Conservation (phyloP, 2,329 filamentous ascomycete genomes). For the Biscogniauxia marginata region DNA sequence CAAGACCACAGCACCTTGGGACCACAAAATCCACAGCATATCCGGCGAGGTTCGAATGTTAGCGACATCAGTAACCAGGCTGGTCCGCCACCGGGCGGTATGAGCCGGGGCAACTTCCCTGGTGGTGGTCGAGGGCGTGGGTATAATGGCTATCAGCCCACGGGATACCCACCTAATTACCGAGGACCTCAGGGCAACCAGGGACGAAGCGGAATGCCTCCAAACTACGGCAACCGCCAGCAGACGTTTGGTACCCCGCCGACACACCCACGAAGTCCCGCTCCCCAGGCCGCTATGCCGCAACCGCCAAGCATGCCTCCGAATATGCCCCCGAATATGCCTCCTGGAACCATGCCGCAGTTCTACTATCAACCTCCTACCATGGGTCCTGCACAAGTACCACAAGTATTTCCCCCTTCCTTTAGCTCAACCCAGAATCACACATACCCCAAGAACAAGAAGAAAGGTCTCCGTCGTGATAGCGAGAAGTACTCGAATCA, state of each 20-base stretch:
- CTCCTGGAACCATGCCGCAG: slow-evolving; percentile 56
- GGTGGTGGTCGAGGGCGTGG: slow-evolving; percentile 51
- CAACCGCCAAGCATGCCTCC: slow-evolving; percentile 36
- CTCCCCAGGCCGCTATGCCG: slow-evolving; percentile 20
- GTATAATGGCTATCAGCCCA: slow-evolving; percentile 47
- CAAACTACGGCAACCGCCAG: slow-evolving; percentile 44
- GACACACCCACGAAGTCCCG: slow-evolving; percentile 39
- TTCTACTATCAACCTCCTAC: slow-evolving; percentile 61
- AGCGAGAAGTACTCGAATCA: slow-evolving; percentile 45
- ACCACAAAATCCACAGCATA: slow-evolving; percentile 67
- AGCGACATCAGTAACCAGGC: slow-evolving; percentile 66
- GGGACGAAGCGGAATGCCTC: slow-evolving; percentile 49
- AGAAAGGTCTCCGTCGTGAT: slow-evolving; percentile 45
- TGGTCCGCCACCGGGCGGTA: slow-evolving; percentile 46
- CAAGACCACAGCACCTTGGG: slow-evolving; percentile 60
- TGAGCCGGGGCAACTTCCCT: slow-evolving; percentile 56
- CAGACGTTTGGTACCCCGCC: slow-evolving; percentile 44
- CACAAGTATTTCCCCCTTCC: slow-evolving; percentile 55
- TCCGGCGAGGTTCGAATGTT: slow-evolving; percentile 82
- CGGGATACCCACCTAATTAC: slow-evolving; percentile 43
- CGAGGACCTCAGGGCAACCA: slow-evolving; percentile 42
- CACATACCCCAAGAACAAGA: slow-evolving; percentile 40
- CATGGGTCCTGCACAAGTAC: slow-evolving; percentile 58
- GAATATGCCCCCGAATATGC: slow-evolving; percentile 71
- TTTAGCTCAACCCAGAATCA: slow-evolving; percentile 34